phyloP scores from a whole-genome alignment of 495 filamentous ascomycete genomes.

The Penicillium macrosclerotiorum region DNA sequence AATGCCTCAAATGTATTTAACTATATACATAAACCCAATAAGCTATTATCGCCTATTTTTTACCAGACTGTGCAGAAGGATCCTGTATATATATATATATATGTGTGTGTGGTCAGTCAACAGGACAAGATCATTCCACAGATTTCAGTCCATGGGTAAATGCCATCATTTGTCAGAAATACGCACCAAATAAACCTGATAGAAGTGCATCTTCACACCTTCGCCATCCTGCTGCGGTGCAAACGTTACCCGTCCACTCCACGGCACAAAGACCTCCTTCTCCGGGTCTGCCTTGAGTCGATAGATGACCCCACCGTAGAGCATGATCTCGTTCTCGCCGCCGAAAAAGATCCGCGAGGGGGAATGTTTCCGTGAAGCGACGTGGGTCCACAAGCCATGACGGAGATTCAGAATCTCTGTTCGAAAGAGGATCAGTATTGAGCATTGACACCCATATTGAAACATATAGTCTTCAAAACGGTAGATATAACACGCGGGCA shows the following conservation, averaged over 20 bases:
- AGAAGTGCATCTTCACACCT: conserved; percentile 56
- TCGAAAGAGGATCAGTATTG: not conserved
- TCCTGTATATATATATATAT: conserved; percentile 29
- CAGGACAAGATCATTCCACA: no score
- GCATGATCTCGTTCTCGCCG: conserved; percentile 57
- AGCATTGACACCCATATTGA: no score
- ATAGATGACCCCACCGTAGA: conserved; percentile 58
- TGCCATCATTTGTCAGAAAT: no score
- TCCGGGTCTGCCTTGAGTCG: conserved; percentile 47
- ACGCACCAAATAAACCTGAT: conserved; percentile 66
- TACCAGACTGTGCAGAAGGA: conserved; percentile 39
- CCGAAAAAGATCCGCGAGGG: conserved; percentile 53
- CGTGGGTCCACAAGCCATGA: conserved; percentile 56
- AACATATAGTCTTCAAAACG: no score
- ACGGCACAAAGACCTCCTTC: conserved; percentile 46
- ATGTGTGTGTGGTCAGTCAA: no score
- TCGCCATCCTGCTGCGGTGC: conserved; percentile 37
- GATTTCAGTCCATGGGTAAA: no score
- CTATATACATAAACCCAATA: not conserved
- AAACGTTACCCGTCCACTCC: conserved; percentile 57
- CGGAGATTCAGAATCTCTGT: conserved; percentile 55
- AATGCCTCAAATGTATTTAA: no score
- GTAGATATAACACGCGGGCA: no score
- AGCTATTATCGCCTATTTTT: conserved; percentile 22
- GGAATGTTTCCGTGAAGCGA: conserved; percentile 50